phyloP scores from a whole-genome alignment of 2,329 filamentous ascomycete species.

The Colletotrichum aenigma region DNA sequence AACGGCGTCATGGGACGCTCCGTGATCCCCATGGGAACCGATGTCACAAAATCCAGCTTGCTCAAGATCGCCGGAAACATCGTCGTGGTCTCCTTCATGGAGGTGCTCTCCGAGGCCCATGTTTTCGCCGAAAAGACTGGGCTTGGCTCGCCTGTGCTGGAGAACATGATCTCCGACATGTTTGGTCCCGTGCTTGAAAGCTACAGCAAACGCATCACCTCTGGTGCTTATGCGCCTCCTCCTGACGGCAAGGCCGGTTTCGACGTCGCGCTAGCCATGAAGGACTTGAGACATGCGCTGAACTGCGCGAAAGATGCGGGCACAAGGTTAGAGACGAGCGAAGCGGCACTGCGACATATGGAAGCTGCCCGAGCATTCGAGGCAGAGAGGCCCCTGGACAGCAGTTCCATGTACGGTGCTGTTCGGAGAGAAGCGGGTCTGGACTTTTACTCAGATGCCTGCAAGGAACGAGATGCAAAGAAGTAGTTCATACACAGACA shows the following conservation, averaged over 20 bases:
- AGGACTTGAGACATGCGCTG: conserved; percentile 1
- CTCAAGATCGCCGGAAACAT: conserved; percentile 49
- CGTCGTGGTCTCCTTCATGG: conserved; percentile 24
- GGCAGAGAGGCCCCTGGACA: neutral
- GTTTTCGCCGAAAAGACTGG: conserved; percentile 34
- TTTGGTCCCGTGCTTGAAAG: conserved; percentile 28
- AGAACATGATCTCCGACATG: conserved; percentile 29
- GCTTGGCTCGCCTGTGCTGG: conserved; percentile 26
- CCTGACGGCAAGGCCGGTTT: neutral
- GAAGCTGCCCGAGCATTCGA: neutral
- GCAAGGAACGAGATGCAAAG: neutral
- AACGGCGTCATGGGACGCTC: conserved; percentile 41
- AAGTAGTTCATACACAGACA: neutral
- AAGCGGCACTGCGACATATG: neutral
- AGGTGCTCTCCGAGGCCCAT: conserved; percentile 31
- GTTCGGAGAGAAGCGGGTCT: neutral
- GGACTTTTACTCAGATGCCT: neutral
- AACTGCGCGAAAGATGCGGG: neutral
- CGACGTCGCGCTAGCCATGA: conserved; percentile 1
- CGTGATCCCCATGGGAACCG: conserved; percentile 44
- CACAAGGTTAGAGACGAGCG: neutral
- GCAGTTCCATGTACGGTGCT: neutral
- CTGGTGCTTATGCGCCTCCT: conserved; percentile 29
- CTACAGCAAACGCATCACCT: conserved; percentile 30
- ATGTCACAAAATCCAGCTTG: conserved; percentile 42